Evolutionary conservation across 257 asterid genomes (phyloP), one percentile per base, ranked within the genome.

Genomic region (Haberlea rhodopensis): DNA sequence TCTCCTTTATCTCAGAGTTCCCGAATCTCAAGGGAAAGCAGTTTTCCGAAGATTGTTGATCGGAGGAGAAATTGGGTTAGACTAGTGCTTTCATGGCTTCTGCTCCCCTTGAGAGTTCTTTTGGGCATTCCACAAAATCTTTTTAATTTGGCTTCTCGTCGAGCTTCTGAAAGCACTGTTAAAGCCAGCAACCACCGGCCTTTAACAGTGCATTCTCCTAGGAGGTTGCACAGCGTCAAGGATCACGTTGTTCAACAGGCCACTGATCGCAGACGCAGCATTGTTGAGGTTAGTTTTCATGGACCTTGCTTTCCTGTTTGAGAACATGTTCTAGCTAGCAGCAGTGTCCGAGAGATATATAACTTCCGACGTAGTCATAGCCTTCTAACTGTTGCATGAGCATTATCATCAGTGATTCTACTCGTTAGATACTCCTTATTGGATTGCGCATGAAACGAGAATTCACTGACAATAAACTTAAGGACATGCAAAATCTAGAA

Each of bases 231-330:
- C 66, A 67, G 55, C 65, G 83, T 79, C 62, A 91, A 79, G 83
- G 98, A 88, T n/a, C n/a, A n/a, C n/a, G n/a, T n/a, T n/a, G n/a
- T n/a, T n/a, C n/a, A n/a, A n/a, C n/a, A n/a, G n/a, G n/a, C n/a
- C n/a, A n/a, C n/a, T n/a, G n/a, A n/a, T n/a, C n/a, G n/a, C n/a
- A n/a, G n/a, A n/a, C n/a, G 97, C 61, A 97, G 99, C 23, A 83
- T 92, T 71, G 90, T 92, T 73, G 99, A 92, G 99, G 99, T 92
- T 53, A 58, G 71, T 40, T 70, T 29, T 56, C 21, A 37, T 48
- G 2, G 51, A 59, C 60, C 60, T 57, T 66, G 52, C n/a, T 61
- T 19, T 65, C 26, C 37, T 48, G 26, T 60, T 68, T 26, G 56
- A 21, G 43, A 56, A 18, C 27, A 22, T 68, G 32, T 23, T 37